phyloP scores from a whole-genome alignment of 371 early-diverging fungal species.

The Capniomyces stellatus region DNA sequence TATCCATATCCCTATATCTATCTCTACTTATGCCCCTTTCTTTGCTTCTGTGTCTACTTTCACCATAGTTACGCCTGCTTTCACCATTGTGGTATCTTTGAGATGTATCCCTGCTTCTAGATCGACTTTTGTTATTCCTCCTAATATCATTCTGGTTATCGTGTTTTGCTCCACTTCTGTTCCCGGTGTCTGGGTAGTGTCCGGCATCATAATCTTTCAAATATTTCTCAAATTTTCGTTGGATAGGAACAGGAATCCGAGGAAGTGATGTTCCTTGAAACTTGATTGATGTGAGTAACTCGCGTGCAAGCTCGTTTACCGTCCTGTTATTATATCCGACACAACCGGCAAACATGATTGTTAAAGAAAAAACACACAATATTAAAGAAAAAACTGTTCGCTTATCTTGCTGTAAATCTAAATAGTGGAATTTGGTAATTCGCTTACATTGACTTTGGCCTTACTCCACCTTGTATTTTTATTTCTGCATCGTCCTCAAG shows the following conservation, averaged over 20 bases:
- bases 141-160: background rate
- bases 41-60: background rate
- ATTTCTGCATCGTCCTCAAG: constrained; percentile 64
- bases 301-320: constrained; percentile 45
- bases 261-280: constrained; percentile 63
- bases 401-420: too few species aligned
- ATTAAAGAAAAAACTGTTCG: too few species aligned
- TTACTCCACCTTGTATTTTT: constrained; percentile 38
- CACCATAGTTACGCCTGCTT: background rate
- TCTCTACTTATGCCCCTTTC: background rate
- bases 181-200: background rate
- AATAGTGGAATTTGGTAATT: too few species aligned
- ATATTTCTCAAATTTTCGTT: constrained; percentile 40
- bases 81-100: background rate
- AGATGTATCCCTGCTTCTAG: background rate
- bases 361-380: too few species aligned
- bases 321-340: too few species aligned
- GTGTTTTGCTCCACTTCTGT: background rate
- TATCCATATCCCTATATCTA: background rate
- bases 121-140: background rate
- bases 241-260: constrained; percentile 65
- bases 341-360: too few species aligned
- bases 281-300: constrained; percentile 47
- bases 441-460: constrained; percentile 37
- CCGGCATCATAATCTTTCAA: background rate